Base-by-base conservation (phyloP, 352 stramenopile species). In the Blastocystis sp. region DNA sequence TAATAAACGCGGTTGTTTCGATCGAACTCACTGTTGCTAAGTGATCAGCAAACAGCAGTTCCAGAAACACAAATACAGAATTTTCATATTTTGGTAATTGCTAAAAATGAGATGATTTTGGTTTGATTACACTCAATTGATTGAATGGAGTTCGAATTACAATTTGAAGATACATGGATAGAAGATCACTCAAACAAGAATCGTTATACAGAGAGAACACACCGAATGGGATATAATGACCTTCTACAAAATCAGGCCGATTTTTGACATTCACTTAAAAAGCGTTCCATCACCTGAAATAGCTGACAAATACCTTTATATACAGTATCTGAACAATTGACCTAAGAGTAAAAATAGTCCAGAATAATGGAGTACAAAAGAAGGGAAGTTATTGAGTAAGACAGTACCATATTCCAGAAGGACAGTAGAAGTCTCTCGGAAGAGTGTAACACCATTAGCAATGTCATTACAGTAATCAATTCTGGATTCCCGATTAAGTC, bases 291-390 rank as follows among this genome's bases (percentile, higher is more conserved):
- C 35, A 83, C 71, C 11, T 83, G 49, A 49, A 83, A 83, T 24
- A 83, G 71, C 49, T 83, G 71, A 29, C 71, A 67, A 39, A 83
- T 83, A 21, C 71, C 71, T 56, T 83, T 83, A 42, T 83, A 83
- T 24, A 83, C 71, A 16, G 56, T 51, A 16, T 57, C 71, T n/a
- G 71, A 54, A 66, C 71, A 83, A 14, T 83, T 51, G 7, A 42
- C 32, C 71, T 83, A 66, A 12, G 46, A 27, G 2, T 66, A 0
- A 83, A n/a, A 19, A 32, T 19, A 19, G n/a, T 11, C n/a, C 21
- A 6, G 7, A 61, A 24, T 59, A 73, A 3, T n/a, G 16, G 14
- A 29, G 4, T 24, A 83, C 71, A 42, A 83, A 83, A 39, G 71
- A 65, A 24, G 56, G 24, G 51, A 83, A 83, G 12, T 63, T 65